Evolutionary conservation across 805 yeast species (phyloP).

Genomic region (Candida xiaguanensis): DNA sequence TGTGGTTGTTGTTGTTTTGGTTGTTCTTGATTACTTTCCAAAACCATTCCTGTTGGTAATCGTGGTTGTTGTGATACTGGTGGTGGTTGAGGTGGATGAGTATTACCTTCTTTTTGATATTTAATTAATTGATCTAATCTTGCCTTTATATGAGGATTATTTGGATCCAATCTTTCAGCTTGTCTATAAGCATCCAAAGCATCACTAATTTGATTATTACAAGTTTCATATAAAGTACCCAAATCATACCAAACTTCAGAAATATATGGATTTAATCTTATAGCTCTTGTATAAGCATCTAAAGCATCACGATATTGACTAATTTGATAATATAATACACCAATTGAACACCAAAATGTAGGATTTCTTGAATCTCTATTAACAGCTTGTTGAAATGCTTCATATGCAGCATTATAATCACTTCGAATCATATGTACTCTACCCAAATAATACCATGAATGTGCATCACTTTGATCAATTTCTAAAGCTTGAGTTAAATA

Average conservation of each 20-base stretch:
- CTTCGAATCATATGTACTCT: constrained; percentile 95
- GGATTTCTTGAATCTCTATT: constrained; percentile 96
- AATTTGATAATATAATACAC: constrained; percentile 94
- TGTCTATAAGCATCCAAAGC: constrained; percentile 96
- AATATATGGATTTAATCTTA: constrained; percentile 90
- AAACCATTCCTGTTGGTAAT: constrained; percentile 63
- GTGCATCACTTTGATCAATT: constrained; percentile 87
- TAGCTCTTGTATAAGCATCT: constrained; percentile 96
- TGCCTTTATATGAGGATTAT: constrained; percentile 89
- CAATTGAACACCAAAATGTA: constrained; percentile 95
- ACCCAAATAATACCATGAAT: constrained; percentile 95
- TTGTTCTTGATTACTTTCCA: constrained; percentile 38
- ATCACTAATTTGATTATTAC: constrained; percentile 91
- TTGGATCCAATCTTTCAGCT: constrained; percentile 93
- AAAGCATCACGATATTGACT: constrained; percentile 95
- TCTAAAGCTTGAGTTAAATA: constrained; percentile 85
- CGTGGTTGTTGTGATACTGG: constrained; percentile 61
- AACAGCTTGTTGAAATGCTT: constrained; percentile 98
- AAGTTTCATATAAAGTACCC: constrained; percentile 94
- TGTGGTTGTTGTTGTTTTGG: constrained; percentile 18
- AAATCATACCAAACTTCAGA: constrained; percentile 98
- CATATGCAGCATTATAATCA: constrained; percentile 94
- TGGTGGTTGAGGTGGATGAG: constrained; percentile 64
- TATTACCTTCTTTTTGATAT: constrained; percentile 66
- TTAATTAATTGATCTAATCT: constrained; percentile 81